Conservation (phyloP, 2,329 filamentous ascomycete genomes). For the Macroventuria anomochaeta region DNA sequence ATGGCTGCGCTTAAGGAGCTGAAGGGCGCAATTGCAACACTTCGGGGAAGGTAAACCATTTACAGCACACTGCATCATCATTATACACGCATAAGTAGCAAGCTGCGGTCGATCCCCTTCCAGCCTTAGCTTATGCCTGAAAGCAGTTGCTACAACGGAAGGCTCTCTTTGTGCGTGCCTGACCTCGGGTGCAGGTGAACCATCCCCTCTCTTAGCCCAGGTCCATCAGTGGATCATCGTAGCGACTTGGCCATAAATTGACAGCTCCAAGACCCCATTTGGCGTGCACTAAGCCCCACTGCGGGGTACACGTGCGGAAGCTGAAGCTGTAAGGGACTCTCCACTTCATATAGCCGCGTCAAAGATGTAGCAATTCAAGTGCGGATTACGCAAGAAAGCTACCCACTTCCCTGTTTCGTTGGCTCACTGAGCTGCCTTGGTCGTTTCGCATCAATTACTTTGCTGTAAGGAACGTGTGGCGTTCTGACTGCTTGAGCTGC, state of each 20-base stretch:
- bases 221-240: background rate
- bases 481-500: background rate
- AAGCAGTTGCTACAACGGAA: background rate
- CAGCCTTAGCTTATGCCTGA: background rate
- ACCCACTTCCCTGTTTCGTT: background rate
- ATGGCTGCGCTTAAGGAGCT: constrained; percentile 82
- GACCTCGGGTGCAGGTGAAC: constrained; percentile 11
- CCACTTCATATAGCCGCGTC: background rate
- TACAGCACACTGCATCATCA: background rate
- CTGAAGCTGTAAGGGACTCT: background rate
- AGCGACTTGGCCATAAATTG: constrained; percentile 10
- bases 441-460: background rate
- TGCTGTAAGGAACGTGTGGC: background rate
- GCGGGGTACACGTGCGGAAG: constrained; percentile 8
- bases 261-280: background rate
- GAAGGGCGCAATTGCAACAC: constrained; percentile 19
- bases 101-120: background rate
- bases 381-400: background rate
- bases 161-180: background rate
- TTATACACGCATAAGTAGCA: background rate
- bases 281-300: constrained; percentile 7
- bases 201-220: constrained; percentile 3
- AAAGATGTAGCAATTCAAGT: background rate
- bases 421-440: background rate
- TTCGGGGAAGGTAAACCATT: constrained; percentile 5